Evolutionary conservation across 495 filamentous ascomycete genomes (phyloP).

Genomic region (Darksidea phi): DNA sequence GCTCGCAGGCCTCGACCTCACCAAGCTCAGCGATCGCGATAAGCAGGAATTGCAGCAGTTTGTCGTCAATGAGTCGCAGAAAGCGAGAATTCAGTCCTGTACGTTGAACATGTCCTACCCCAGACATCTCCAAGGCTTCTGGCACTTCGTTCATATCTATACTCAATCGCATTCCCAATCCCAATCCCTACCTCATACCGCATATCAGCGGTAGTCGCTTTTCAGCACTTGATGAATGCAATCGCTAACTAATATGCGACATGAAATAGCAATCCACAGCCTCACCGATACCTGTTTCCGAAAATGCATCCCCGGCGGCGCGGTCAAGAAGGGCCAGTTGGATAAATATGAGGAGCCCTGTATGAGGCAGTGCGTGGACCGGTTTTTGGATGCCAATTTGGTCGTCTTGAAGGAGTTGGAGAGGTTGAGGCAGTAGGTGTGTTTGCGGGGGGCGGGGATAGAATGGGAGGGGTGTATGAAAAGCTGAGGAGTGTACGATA

Average conservation of each 20-base stretch:
- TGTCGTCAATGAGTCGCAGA: slow-evolving; percentile 76
- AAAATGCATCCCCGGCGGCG: slow-evolving; percentile 74
- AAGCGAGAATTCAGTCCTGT: slow-evolving; percentile 77
- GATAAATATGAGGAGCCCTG: slow-evolving; percentile 76
- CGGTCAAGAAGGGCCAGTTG: slow-evolving; percentile 63
- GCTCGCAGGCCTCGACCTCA: slow-evolving; percentile 54
- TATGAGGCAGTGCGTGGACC: slow-evolving; percentile 85
- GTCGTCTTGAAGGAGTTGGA: slow-evolving; percentile 78
- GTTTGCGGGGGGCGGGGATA: not conserved
- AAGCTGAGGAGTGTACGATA: not conserved
- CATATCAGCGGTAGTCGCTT: too few relatives aligned
- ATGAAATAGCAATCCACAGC: slow-evolving; percentile 62
- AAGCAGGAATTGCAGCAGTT: slow-evolving; percentile 84
- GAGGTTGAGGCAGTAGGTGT: slow-evolving; percentile 49
- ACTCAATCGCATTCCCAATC: too few relatives aligned
- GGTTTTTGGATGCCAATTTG: slow-evolving; percentile 86
- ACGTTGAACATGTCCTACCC: slow-evolving; percentile 38
- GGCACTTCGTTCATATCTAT: too few relatives aligned
- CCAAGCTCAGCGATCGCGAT: slow-evolving; percentile 74
- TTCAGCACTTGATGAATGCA: not conserved
- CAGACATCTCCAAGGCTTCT: too few relatives aligned
- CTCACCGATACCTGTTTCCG: slow-evolving; percentile 89
- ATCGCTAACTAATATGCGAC: not conserved
- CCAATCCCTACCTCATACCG: too few relatives aligned
- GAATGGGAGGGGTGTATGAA: not conserved